phyloP scores from a whole-genome alignment of 768 basidiomycete genomes.

The Psilocybe subaeruginosa region DNA sequence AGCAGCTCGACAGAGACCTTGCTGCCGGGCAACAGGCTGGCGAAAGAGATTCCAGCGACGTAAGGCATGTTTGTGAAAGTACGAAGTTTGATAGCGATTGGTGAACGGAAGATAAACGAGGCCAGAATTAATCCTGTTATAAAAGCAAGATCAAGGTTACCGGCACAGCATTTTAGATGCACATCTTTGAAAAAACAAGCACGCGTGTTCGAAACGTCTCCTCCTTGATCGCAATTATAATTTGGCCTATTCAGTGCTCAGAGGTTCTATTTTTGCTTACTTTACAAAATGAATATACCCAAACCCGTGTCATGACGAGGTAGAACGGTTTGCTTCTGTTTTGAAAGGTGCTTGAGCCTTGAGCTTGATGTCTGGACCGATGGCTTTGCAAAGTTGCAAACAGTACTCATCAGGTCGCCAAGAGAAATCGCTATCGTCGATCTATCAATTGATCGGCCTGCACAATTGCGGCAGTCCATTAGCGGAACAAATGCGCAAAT shows the following conservation, averaged over 20 bases:
- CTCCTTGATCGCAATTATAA: background rate
- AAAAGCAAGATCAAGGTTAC: background rate
- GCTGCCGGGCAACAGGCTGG: conserved; percentile 1
- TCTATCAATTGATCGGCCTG: too few relatives aligned
- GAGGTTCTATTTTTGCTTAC: background rate
- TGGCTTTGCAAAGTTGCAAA: too few relatives aligned
- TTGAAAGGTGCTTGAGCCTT: too few relatives aligned
- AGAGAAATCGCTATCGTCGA: too few relatives aligned
- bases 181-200: background rate
- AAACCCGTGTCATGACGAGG: too few relatives aligned
- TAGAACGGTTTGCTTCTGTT: too few relatives aligned
- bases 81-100: background rate
- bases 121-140: background rate
- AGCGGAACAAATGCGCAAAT: too few relatives aligned
- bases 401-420: too few relatives aligned
- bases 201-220: background rate
- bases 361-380: too few relatives aligned
- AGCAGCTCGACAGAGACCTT: background rate
- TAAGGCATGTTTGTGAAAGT: conserved; percentile 9
- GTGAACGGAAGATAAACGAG: background rate
- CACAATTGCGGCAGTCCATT: too few relatives aligned
- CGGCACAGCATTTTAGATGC: background rate
- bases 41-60: conserved; percentile 15
- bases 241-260: background rate
- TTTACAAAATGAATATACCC: too few relatives aligned